These are phyloP conservation scores for Sistotremastrum suecicum DNA, from an alignment of 768 basidiomycete species.

Conservation along the genomic window DNA sequence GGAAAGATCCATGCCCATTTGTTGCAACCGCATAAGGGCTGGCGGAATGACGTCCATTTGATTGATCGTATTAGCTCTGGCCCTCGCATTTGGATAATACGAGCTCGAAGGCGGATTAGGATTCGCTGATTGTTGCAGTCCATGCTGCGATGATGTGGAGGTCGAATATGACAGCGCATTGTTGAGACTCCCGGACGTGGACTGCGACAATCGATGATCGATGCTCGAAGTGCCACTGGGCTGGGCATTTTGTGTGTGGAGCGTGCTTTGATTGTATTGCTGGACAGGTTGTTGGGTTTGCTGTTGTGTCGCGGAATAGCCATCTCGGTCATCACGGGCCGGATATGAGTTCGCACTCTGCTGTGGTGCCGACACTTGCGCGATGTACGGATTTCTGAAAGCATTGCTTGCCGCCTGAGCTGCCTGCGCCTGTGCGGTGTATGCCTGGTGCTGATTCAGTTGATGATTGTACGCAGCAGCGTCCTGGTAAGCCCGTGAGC, in stretches of 20 bases:
- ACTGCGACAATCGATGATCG: constrained; percentile 13
- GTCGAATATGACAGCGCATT: constrained; percentile 8
- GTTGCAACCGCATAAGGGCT: constrained; percentile 76
- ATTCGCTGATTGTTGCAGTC: constrained; percentile 13
- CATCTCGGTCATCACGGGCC: not conserved
- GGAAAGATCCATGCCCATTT: constrained; percentile 77
- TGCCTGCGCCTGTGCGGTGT: constrained; percentile 74
- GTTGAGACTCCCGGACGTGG: constrained; percentile 10
- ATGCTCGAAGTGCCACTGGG: constrained; percentile 12
- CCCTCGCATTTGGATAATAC: constrained; percentile 57
- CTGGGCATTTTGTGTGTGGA: constrained; percentile 17
- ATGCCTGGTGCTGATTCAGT: constrained; percentile 85
- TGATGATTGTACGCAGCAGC: constrained; percentile 93
- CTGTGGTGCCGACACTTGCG: constrained; percentile 26
- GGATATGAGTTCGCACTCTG: constrained; percentile 7
- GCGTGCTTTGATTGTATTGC: constrained; percentile 19
- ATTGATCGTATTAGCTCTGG: constrained; percentile 86
- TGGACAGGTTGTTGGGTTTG: constrained; percentile 10
- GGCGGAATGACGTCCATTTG: constrained; percentile 89
- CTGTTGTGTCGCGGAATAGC: not conserved
- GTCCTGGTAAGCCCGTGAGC: constrained; percentile 77
- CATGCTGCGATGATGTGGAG: constrained; percentile 6
- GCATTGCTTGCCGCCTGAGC: constrained; percentile 54
- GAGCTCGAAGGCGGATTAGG: constrained; percentile 50
- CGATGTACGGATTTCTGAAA: constrained; percentile 74